Evolutionary conservation across 371 early-diverging fungal species (phyloP), one percentile per base, ranked within the genome.

Genomic region (Chytridiales sp.): DNA sequence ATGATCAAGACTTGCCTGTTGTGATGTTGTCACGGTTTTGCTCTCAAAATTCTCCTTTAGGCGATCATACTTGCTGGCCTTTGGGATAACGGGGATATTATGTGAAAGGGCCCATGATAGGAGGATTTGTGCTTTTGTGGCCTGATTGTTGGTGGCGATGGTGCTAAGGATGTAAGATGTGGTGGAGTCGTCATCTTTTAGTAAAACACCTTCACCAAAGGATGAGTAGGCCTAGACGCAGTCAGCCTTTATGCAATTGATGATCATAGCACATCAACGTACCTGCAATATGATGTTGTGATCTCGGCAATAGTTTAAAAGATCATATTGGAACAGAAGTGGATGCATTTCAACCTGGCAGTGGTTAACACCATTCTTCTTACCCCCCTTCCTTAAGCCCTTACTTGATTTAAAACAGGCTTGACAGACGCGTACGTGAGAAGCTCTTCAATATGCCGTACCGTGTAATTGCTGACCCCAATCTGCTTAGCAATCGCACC

Each of bases 161-260:
- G 43, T 36, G 29, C 0, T 39, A 38, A 8, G 64, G 62, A 0
- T 46, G 57, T 9, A 54, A 22, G 22, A 11, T 51, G 5, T 77
- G 44, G 40, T 13, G 4, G 24, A n/a, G 30, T 56, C 15, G 0
- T 24, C 35, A 30, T 35, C 80, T 6, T 76, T 69, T 13, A 90
- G 61, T 0, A 91, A 68, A 2, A 67, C 64, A 0, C 92, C 90
- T 72, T 93, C 92, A 0, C 98, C 99, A 3, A 97, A 77, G 59
- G 89, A 87, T 2, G 93, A 92, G 67, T 97, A 98, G 0, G 93
- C 95, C 57, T 92, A 87, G 4, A 93, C 77, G 19, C 66, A 68
- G 42, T 93, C 87, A 3, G 67, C 60, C 55, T 86, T 70, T 1
- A 72, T 41, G 67, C 87, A 87, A 54, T 74, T 80, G 1, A 78